phyloP scores from a whole-genome alignment of 768 basidiomycete species.

The Russula sp. region DNA sequence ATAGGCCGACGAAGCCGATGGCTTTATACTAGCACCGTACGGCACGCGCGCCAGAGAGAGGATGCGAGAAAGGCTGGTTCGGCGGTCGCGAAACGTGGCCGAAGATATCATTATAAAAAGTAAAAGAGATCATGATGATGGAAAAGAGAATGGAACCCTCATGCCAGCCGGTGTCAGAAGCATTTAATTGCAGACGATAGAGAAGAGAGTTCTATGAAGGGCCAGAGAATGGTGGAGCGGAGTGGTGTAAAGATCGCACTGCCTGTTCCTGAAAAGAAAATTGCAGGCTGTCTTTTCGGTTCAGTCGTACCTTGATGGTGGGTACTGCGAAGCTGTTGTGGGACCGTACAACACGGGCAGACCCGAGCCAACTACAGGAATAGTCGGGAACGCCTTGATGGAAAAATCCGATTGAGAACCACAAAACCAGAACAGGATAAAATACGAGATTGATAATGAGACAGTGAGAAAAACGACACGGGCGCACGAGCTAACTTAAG shows the following conservation, averaged over 20 bases:
- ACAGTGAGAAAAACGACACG: background rate
- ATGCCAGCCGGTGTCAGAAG: background rate
- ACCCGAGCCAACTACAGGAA: background rate
- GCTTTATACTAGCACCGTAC: background rate
- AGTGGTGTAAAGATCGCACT: background rate
- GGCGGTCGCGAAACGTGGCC: background rate
- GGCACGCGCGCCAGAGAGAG: background rate
- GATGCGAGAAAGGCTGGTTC: background rate
- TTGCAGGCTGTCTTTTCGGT: background rate
- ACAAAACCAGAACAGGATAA: conserved; percentile 1
- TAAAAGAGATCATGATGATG: background rate
- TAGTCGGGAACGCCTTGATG: background rate
- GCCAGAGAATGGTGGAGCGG: background rate
- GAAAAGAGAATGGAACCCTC: conserved; percentile 9
- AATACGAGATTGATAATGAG: background rate
- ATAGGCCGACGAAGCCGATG: background rate
- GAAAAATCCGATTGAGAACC: background rate
- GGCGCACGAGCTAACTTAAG: background rate
- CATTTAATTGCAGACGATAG: background rate
- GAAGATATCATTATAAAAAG: no score
- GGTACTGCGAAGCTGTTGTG: no score
- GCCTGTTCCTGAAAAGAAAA: background rate
- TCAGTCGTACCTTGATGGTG: background rate
- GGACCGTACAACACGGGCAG: background rate
- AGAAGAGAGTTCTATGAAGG: background rate